A percentile compares a stretch with the other conserved stretches of the same genome.
Conservation (phyloP, 805 yeast species). For the Saccharomyces kudriavzevii region DNA sequence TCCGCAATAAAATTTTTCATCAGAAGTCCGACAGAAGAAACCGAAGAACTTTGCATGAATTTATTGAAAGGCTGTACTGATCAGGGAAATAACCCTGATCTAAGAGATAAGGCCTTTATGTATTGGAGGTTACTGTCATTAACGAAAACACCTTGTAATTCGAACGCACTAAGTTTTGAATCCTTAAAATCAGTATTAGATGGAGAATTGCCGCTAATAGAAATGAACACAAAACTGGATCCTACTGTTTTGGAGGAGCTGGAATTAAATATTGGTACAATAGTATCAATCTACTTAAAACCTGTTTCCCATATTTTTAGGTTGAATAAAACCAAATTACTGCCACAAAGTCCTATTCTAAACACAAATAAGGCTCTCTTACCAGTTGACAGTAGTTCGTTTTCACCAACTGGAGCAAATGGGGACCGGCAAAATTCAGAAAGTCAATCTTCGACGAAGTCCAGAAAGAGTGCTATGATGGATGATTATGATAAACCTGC, state of each 20-base stretch:
- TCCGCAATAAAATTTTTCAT: conserved; percentile 66
- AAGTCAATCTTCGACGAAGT: not conserved
- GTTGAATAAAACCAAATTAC: conserved; percentile 41
- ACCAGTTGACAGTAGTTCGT: not conserved
- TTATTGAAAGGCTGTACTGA: conserved; percentile 65
- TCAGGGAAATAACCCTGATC: conserved; percentile 70
- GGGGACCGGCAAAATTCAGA: not conserved
- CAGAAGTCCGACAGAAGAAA: conserved; percentile 40
- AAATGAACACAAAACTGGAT: conserved; percentile 64
- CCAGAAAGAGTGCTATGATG: conserved; percentile 17
- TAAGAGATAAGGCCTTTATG: conserved; percentile 75
- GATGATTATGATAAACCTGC: conserved; percentile 36
- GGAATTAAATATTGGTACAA: conserved; percentile 70
- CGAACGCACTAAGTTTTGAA: conserved; percentile 33
- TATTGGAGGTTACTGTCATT: conserved; percentile 73
- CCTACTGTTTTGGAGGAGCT: conserved; percentile 68
- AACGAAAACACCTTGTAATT: conserved; percentile 1
- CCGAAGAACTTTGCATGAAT: conserved; percentile 49
- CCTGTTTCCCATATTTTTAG: conserved; percentile 80
- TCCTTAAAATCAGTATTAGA: conserved; percentile 48
- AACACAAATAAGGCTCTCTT: conserved; percentile 18
- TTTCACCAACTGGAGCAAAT: not conserved
- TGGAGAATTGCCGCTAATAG: conserved; percentile 54
- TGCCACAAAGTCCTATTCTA: conserved; percentile 46
- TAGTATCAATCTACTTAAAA: conserved; percentile 77